Evolutionary conservation across 495 filamentous ascomycete genomes (phyloP).

Genomic region (Trichodelitschia bisporula): DNA sequence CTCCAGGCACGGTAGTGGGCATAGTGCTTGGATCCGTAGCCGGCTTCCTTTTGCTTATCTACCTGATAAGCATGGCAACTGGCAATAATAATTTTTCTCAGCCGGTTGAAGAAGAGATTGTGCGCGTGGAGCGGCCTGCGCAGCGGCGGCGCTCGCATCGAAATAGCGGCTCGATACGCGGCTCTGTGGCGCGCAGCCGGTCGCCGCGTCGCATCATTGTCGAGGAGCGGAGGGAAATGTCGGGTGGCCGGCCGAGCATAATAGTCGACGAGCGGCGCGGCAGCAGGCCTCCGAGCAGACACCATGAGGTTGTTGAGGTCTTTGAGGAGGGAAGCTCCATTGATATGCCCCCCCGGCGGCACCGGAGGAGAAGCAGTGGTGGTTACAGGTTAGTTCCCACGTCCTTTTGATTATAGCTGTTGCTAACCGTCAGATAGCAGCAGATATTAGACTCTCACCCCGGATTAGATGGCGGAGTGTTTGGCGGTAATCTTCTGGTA

Average conservation of each 20-base stretch:
- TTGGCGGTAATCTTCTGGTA: too few species aligned
- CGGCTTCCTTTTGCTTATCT: slow-evolving; percentile 59
- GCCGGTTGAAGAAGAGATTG: slow-evolving; percentile 9
- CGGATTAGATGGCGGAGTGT: too few species aligned
- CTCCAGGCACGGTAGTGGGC: slow-evolving; percentile 52
- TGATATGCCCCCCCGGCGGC: slow-evolving; percentile 9
- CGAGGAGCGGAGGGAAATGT: slow-evolving; percentile 9
- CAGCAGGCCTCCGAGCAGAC: slow-evolving; percentile 3
- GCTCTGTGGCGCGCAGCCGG: slow-evolving; percentile 7
- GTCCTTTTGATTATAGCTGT: too few species aligned
- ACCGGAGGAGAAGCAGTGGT: slow-evolving; percentile 9
- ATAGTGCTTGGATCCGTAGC: slow-evolving; percentile 63
- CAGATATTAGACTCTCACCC: too few species aligned
- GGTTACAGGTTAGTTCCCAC: too few species aligned
- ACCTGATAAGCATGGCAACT: slow-evolving; percentile 28
- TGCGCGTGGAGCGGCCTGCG: slow-evolving; percentile 3
- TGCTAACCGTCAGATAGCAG: too few species aligned
- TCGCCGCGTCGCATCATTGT: slow-evolving; percentile 9
- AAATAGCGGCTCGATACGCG: slow-evolving; percentile 4
- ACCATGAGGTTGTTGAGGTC: slow-evolving; percentile 19
- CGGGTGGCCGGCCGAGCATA: slow-evolving; percentile 11
- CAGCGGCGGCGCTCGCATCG: slow-evolving; percentile 2
- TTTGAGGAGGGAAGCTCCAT: slow-evolving; percentile 17
- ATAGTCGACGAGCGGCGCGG: slow-evolving; percentile 13
- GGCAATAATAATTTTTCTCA: slow-evolving; percentile 3